Percentiles rank a stretch among this genome's conserved stretches.
Evolutionary conservation across 1,284 basidiomycete genomes (phyloP).

Genomic region (Sutorius eximius): DNA sequence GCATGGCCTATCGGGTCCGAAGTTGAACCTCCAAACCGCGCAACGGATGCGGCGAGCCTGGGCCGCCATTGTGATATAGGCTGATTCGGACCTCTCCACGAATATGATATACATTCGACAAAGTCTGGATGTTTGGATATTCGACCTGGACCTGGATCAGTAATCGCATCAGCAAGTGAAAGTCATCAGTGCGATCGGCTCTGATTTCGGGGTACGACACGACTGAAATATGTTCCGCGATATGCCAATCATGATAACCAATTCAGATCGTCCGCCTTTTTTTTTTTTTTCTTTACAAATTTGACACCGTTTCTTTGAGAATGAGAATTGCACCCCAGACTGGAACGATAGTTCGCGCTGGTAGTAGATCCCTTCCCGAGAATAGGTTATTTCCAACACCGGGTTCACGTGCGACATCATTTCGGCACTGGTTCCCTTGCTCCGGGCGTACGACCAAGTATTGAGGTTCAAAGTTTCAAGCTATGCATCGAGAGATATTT

Average conservation of each 20-base stretch:
- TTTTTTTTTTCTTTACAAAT: conserved; percentile 13
- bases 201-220: background rate
- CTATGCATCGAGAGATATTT: background rate
- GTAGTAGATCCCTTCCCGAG: conserved; percentile 18
- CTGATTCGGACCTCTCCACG: background rate
- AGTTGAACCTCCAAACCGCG: background rate
- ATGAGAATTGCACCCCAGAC: background rate
- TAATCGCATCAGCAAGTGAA: background rate
- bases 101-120: conserved; percentile 10
- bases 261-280: background rate
- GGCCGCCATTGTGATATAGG: background rate
- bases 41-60: background rate
- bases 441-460: conserved; percentile 1
- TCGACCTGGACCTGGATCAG: background rate
- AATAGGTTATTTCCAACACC: conserved; percentile 27
- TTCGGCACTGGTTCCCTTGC: conserved; percentile 1
- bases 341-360: conserved; percentile 7
- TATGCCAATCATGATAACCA: background rate
- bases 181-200: background rate
- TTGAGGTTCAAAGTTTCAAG: background rate
- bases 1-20: background rate
- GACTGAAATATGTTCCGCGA: background rate
- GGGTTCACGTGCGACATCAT: conserved; percentile 18
- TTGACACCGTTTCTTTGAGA: background rate
- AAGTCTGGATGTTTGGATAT: background rate